phyloP scores from a whole-genome alignment of 495 filamentous ascomycete species.

The Copromyces sp. region DNA sequence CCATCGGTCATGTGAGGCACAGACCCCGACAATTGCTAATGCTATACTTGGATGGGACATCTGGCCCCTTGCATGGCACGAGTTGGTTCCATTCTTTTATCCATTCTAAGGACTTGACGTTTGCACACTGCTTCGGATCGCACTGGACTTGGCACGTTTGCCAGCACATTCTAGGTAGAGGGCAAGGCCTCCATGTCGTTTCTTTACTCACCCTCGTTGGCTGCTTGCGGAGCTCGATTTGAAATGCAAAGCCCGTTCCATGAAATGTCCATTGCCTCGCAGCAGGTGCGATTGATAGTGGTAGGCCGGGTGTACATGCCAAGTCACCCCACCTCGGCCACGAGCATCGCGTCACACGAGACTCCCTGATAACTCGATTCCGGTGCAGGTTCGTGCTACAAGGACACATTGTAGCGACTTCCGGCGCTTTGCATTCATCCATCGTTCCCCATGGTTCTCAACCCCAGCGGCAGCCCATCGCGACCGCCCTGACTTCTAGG shows the following conservation, averaged over 20 bases:
- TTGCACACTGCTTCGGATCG: background rate
- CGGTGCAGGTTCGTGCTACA: background rate
- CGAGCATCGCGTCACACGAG: background rate
- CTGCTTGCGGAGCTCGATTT: background rate
- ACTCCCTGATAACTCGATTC: background rate
- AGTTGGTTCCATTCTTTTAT: background rate
- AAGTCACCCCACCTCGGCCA: background rate
- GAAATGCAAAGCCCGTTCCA: background rate
- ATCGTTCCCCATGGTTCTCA: background rate
- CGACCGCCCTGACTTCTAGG: background rate
- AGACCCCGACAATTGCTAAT: background rate
- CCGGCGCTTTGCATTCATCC: background rate
- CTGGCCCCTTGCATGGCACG: background rate
- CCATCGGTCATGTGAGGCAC: background rate
- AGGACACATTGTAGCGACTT: background rate
- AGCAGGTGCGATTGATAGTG: background rate
- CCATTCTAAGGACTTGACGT: background rate
- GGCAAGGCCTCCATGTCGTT: background rate
- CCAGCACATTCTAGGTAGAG: background rate
- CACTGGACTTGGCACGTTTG: background rate
- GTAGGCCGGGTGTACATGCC: background rate
- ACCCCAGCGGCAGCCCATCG: background rate
- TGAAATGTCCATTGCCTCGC: background rate
- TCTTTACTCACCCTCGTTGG: background rate
- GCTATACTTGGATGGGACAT: background rate